Percentiles rank a stretch among this genome's conserved stretches.
These are phyloP conservation scores for Dryas alaskensis DNA, from an alignment of 306 rosid species.

Conservation along the genomic window DNA sequence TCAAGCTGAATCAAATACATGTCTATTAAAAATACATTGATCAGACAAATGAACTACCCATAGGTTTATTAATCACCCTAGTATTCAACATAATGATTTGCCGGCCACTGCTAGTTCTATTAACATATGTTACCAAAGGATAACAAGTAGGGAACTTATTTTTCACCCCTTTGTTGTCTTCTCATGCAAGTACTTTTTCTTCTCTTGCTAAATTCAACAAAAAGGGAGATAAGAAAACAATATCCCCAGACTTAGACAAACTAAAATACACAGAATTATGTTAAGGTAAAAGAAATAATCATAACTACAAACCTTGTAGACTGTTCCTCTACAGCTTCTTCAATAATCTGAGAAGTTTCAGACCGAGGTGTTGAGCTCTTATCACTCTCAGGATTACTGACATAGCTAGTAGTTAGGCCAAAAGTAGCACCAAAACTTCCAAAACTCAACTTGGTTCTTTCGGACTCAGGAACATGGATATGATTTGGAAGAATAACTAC, in stretches of 20 bases:
- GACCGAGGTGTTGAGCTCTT: slow-evolving; percentile 66
- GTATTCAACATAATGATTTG: background rate
- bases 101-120: background rate
- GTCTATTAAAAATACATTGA: background rate
- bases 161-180: no score
- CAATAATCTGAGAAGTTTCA: slow-evolving; percentile 65
- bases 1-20: background rate
- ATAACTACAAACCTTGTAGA: slow-evolving; percentile 60
- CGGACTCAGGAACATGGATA: slow-evolving; percentile 91
- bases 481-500: slow-evolving; percentile 91
- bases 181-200: no score
- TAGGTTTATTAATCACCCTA: background rate
- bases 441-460: slow-evolving; percentile 81
- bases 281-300: slow-evolving; percentile 14
- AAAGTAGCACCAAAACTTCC: slow-evolving; percentile 87
- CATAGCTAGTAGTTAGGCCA: slow-evolving; percentile 48
- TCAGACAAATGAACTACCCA: background rate
- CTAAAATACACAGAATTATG: background rate
- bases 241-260: slow-evolving; percentile 7
- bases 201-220: background rate
- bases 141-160: background rate
- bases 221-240: background rate
- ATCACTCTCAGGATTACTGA: slow-evolving; percentile 55
- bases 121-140: background rate
- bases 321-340: slow-evolving; percentile 64